Evolutionary conservation across 2,329 filamentous ascomycete species (phyloP), one percentile per base, ranked within the genome.

Genomic region (Alternaria incomplexa): DNA sequence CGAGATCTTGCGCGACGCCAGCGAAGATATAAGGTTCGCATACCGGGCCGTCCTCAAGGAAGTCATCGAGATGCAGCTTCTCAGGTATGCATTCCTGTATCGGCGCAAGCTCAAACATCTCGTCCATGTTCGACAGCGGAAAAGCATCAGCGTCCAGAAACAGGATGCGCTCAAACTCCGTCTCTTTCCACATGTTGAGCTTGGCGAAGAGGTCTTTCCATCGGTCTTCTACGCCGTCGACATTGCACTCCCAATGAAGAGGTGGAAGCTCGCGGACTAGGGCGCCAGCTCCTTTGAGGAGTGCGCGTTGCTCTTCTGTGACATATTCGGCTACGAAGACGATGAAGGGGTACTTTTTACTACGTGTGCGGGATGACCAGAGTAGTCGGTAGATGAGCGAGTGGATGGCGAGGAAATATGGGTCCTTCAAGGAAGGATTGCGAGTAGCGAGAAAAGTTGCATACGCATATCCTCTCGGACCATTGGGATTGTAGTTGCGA

Each of bases 161-260:
- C 1, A 75, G 45, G 15, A 79, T 73, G 20, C 70, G 71, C n/a
- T 55, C 57, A 53, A 78, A 79, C 3, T 75, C 69, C 0, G 70
- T 75, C 53, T 78, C 71, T 8, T 68, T 70, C 76, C 75, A 79
- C 74, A 79, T 79, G 63, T 78, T 69, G 17, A 79, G 68, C 48
- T 79, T 79, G 6, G 76, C 72, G 57, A 79, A 79, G 4, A 78
- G 73, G 47, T 79, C 75, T 56, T 70, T 73, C 74, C 76, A 79
- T 2, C 77, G 67, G 20, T 64, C 57, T 32, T 73, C 67, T 8
- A 72, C 64, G 10, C 68, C 69, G 1, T 59, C 32, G 5, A 66
- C 63, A 20, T 73, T 70, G 23, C 74, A 74, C 9, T 72, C 65
- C 74, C 75, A 79, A 11, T 70, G 62, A 0, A 78, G 51, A 3